Evolutionary conservation across 345 rosid species (phyloP), one percentile per base, ranked within the genome.

Genomic region (Punica granatum): DNA sequence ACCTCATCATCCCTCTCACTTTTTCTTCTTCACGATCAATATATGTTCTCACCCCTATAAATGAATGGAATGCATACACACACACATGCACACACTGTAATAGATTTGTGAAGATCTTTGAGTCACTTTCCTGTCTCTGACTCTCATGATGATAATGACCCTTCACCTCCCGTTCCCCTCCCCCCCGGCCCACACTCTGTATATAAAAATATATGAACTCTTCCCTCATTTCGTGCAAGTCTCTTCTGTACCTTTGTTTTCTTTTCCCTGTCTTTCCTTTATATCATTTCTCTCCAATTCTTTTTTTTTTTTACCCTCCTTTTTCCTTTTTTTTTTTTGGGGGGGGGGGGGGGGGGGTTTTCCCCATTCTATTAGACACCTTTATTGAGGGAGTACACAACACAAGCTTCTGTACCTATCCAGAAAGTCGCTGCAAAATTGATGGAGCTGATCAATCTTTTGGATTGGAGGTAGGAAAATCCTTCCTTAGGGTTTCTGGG

Each of bases 71-170:
- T n/a, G n/a, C n/a, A n/a, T n/a, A n/a, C n/a, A n/a, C n/a, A n/a
- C n/a, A n/a, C n/a, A n/a, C n/a, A n/a, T 25, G 19, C 54, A n/a
- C 34, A 67, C 21, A 48, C 23, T 30, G 35, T 56, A 19, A 71
- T 43, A 72, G 85, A 80, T 84, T 76, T 74, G 80, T 71, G 74
- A 76, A 79, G 87, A 82, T 80, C 69, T 77, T 81, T 69, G 73
- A 67, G 86, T 80, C 78, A 74, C 90, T 82, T 83, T 85, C 85
- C 78, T 80, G 82, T 83, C 80, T 69, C 90, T 85, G 79, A 88
- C 77, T 85, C 85, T 84, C 90, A 88, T 74, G 87, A 79, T 66
- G 87, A 88, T 72, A 82, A 68, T 64, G 90, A 88, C 89, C 75
- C 80, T 70, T 74, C 84, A 74, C 41, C 84, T 12, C 49, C 41